A percentile compares a stretch with the other conserved stretches of the same genome.
phyloP scores from a whole-genome alignment of 2,329 filamentous ascomycete species.

The Ophiostoma pallidulum region DNA sequence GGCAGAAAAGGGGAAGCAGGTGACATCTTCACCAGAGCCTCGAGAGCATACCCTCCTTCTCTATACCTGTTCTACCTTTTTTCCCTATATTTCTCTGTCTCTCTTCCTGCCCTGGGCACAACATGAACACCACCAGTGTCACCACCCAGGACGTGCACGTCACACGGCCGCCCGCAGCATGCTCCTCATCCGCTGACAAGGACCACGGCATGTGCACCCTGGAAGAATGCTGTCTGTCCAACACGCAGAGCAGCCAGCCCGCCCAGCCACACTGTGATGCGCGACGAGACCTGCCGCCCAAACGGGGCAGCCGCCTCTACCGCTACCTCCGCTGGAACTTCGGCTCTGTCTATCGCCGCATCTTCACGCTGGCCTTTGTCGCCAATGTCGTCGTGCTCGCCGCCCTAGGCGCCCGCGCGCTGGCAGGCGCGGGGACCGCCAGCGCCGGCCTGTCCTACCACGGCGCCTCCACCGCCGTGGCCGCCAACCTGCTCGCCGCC shows the following conservation, averaged over 20 bases:
- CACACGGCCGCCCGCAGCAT: neutral
- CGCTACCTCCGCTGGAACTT: conserved; percentile 21
- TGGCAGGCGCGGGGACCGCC: neutral
- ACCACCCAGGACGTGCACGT: too few species aligned
- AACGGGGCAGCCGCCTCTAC: neutral
- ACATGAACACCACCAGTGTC: too few species aligned
- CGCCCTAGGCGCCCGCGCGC: conserved; percentile 12
- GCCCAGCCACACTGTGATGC: too few species aligned
- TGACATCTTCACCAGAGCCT: too few species aligned
- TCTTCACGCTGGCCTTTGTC: conserved; percentile 32
- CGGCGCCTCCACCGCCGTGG: conserved; percentile 20
- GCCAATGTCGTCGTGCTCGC: conserved; percentile 25
- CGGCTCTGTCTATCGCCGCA: conserved; percentile 29
- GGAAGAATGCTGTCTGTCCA: too few species aligned
- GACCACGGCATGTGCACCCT: too few species aligned
- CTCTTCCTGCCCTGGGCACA: too few species aligned
- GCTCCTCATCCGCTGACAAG: neutral
- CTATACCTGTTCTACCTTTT: too few species aligned
- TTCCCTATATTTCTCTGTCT: too few species aligned
- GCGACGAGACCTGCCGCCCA: conserved; percentile 2
- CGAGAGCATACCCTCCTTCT: too few species aligned
- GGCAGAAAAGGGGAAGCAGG: too few species aligned
- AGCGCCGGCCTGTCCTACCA: conserved; percentile 14
- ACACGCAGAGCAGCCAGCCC: too few species aligned
- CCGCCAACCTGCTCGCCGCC: conserved; percentile 34